phyloP scores from a whole-genome alignment of 2,329 filamentous ascomycete species.

The Claviceps sp. region DNA sequence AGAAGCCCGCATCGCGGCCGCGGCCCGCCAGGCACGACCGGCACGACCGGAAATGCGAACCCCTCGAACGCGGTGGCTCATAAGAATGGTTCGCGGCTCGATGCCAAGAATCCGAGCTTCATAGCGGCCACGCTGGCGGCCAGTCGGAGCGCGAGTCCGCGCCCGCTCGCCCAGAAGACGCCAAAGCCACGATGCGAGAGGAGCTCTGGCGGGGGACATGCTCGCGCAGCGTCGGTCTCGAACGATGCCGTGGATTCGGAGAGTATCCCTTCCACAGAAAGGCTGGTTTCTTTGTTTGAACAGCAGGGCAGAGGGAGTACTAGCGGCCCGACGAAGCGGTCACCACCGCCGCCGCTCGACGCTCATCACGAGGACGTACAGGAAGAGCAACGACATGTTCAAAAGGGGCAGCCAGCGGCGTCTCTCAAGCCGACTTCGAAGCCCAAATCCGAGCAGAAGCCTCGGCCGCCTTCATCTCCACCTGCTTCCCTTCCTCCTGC shows the following conservation, averaged over 20 bases:
- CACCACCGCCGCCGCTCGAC: background rate
- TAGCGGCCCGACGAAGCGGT: conserved; percentile 21
- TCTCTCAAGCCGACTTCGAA: background rate
- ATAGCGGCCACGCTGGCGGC: conserved; percentile 44
- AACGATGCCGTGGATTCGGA: conserved; percentile 32
- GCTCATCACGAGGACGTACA: background rate
- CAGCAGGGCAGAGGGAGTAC: conserved; percentile 19
- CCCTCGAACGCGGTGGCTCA: background rate
- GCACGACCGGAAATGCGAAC: background rate
- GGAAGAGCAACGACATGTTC: background rate
- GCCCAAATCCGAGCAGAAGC: background rate
- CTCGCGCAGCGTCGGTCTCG: conserved; percentile 6
- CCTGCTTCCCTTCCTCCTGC: background rate
- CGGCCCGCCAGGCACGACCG: background rate
- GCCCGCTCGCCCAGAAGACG: conserved; percentile 11
- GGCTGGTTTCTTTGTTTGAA: conserved; percentile 59
- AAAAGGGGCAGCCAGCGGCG: background rate
- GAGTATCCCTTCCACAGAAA: conserved; percentile 47
- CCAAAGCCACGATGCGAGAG: conserved; percentile 12
- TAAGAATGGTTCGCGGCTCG: conserved; percentile 10
- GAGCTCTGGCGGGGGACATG: conserved; percentile 13
- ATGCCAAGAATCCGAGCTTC: conserved; percentile 40
- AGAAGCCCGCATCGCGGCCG: background rate
- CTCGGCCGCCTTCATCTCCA: background rate
- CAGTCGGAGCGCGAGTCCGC: conserved; percentile 34